These are phyloP conservation scores for Chaetothyriales sp. DNA, from an alignment of 2,329 filamentous ascomycete genomes.

Conservation along the genomic window DNA sequence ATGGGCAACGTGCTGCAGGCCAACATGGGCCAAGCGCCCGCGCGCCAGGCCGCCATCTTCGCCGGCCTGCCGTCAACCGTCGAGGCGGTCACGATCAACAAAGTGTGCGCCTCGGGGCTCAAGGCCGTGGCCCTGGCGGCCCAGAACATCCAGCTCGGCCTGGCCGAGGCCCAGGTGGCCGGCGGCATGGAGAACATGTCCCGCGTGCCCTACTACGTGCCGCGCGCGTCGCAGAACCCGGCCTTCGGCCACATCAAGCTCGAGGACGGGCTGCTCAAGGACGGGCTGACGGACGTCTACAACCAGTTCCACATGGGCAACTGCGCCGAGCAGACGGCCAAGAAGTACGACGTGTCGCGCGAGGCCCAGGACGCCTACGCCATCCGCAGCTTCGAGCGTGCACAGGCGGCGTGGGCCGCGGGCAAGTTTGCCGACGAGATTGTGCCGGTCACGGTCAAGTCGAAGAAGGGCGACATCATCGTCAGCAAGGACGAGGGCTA, in stretches of 20 bases:
- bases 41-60: slow-evolving; percentile 78
- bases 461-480: slow-evolving; percentile 67
- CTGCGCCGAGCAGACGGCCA: slow-evolving; percentile 87
- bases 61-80: slow-evolving; percentile 68
- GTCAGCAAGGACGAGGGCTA: slow-evolving; percentile 80
- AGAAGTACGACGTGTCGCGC: slow-evolving; percentile 66
- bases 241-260: slow-evolving; percentile 77
- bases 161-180: slow-evolving; percentile 76
- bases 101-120: slow-evolving; percentile 89
- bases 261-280: slow-evolving; percentile 86
- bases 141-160: slow-evolving; percentile 84
- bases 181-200: slow-evolving; percentile 99
- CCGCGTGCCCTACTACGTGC: slow-evolving; percentile 77
- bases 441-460: slow-evolving; percentile 70
- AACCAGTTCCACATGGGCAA: slow-evolving; percentile 97
- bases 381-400: slow-evolving; percentile 74
- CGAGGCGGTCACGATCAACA: slow-evolving; percentile 90
- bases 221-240: slow-evolving; percentile 66
- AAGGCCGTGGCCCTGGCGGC: slow-evolving; percentile 86
- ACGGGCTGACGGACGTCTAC: slow-evolving; percentile 92
- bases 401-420: slow-evolving; percentile 76
- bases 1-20: slow-evolving; percentile 92
- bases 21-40: slow-evolving; percentile 74
- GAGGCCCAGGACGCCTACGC: slow-evolving; percentile 87
- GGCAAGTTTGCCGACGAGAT: slow-evolving; percentile 82